These are phyloP conservation scores for Sextonia rubra DNA, from an alignment of 164 flowering plant species.

Conservation along the genomic window DNA sequence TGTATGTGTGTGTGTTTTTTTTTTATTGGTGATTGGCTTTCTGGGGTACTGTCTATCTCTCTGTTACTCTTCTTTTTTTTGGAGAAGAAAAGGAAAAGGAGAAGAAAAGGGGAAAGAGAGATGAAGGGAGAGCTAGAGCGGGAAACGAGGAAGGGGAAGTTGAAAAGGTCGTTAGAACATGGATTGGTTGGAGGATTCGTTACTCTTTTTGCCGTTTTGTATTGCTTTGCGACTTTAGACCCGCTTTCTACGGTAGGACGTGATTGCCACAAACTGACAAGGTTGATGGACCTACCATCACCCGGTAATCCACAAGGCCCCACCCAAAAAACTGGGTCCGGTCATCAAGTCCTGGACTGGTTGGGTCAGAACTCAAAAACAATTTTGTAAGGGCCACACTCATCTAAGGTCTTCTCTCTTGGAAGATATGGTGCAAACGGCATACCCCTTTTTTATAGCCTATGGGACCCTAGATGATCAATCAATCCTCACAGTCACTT, in stretches of 20 bases:
- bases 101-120: background rate
- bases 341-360: no score
- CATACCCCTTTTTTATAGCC: no score
- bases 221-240: background rate
- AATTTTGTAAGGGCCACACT: no score
- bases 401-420: no score
- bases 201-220: background rate
- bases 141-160: background rate
- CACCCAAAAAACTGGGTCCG: background rate
- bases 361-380: no score
- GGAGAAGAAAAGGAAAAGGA: background rate
- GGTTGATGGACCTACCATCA: no score
- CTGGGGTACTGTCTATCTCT: background rate
- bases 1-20: no score
- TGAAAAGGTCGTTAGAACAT: background rate
- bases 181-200: background rate
- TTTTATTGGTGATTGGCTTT: background rate
- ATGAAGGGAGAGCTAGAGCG: background rate
- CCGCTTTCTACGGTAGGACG: background rate
- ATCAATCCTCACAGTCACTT: no score
- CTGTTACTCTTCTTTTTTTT: background rate
- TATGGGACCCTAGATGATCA: no score
- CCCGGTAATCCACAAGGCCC: no score
- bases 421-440: no score
- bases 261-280: background rate